These are phyloP conservation scores for Neocallimastix lanati DNA, from an alignment of 192 early-diverging fungal genomes.

Conservation along the genomic window DNA sequence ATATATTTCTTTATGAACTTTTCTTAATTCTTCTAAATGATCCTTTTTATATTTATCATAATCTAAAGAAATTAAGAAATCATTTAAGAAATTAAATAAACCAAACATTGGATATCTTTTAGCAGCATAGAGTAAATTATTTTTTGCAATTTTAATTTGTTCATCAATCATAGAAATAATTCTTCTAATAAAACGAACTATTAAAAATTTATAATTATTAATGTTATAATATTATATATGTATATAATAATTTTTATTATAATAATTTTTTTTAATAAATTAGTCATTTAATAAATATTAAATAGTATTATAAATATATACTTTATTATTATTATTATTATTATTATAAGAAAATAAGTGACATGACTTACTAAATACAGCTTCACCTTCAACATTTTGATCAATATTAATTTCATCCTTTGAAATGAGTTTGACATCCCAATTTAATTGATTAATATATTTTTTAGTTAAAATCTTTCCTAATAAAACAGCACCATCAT, in stretches of 20 bases:
- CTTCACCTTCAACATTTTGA: not conserved
- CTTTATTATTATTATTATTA: no score
- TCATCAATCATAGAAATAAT: not conserved
- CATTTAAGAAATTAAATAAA: not conserved
- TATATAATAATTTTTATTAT: no score
- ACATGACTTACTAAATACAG: not conserved
- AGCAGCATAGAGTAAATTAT: not conserved
- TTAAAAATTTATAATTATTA: not conserved
- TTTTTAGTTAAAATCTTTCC: not conserved
- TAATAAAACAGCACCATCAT: slow-evolving; percentile 1
- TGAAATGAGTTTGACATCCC: not conserved
- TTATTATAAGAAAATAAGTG: no score
- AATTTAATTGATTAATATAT: not conserved
- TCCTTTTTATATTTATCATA: slow-evolving; percentile 11
- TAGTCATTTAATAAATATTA: no score
- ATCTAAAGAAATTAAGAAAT: not conserved
- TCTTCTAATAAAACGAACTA: not conserved
- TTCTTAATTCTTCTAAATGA: slow-evolving; percentile 2
- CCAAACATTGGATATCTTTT: not conserved
- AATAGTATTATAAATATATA: no score
- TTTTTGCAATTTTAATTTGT: not conserved
- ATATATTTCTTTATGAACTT: not conserved
- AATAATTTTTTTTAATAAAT: no score
- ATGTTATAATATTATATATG: no score
- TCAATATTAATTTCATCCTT: not conserved